phyloP scores from a whole-genome alignment of 176 grass and related monocot genomes.

The Coix lacrymajobi region DNA sequence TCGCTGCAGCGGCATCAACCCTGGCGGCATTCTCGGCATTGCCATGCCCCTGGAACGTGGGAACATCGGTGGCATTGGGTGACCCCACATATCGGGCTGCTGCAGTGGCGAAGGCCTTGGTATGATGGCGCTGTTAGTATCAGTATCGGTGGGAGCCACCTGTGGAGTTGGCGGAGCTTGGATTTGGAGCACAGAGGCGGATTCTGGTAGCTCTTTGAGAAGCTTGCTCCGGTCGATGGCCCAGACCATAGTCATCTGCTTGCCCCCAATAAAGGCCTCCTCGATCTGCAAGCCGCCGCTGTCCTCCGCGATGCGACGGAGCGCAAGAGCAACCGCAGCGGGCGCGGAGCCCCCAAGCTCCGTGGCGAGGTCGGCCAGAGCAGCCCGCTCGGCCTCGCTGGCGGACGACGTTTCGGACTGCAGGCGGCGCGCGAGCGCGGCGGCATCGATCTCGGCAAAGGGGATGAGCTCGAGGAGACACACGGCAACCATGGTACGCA shows the following conservation, averaged over 20 bases:
- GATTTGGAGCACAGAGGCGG: constrained; percentile 31
- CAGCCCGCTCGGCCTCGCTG: constrained; percentile 52
- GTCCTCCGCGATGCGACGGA: constrained; percentile 78
- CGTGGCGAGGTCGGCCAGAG: constrained; percentile 60
- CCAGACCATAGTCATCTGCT: constrained; percentile 85
- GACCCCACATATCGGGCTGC: constrained; percentile 71
- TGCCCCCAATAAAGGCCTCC: constrained; percentile 79
- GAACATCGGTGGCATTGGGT: constrained; percentile 75
- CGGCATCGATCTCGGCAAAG: constrained; percentile 82
- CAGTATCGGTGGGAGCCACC: constrained; percentile 9
- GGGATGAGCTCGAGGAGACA: constrained; percentile 85
- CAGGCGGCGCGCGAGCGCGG: constrained; percentile 66
- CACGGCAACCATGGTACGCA: constrained; percentile 85
- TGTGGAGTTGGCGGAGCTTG: constrained; percentile 29
- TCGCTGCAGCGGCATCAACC: constrained; percentile 60
- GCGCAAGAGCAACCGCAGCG: constrained; percentile 63
- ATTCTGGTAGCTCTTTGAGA: constrained; percentile 87
- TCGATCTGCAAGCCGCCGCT: constrained; percentile 72
- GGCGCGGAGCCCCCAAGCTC: constrained; percentile 59
- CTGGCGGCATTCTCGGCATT: constrained; percentile 55
- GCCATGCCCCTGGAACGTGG: constrained; percentile 55
- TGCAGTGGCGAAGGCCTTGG: constrained; percentile 40
- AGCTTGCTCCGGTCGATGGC: constrained; percentile 92
- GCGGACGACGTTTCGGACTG: constrained; percentile 65
- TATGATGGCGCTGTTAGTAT: constrained; percentile 38